These are phyloP conservation scores for Kwoniella botswanensis DNA, from an alignment of 768 basidiomycete species.

Conservation along the genomic window DNA sequence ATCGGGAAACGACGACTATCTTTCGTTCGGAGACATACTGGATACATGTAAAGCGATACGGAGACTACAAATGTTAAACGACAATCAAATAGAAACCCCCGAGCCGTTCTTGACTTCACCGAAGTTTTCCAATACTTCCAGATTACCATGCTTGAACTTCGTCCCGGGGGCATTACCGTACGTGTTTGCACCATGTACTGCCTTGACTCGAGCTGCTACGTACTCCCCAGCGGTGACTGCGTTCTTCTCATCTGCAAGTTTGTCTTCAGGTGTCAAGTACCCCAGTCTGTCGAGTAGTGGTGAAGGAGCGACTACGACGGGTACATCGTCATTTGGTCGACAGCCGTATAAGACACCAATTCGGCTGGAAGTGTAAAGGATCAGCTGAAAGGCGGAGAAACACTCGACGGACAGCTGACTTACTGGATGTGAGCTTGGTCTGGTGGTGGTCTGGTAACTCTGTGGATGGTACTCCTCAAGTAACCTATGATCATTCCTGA, in stretches of 20 bases:
- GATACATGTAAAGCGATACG: not conserved
- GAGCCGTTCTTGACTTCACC: conserved; percentile 20
- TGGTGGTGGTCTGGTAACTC: conserved; percentile 35
- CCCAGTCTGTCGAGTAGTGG: conserved; percentile 31
- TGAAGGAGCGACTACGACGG: conserved; percentile 33
- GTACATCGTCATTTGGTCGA: conserved; percentile 37
- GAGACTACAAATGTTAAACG: not conserved
- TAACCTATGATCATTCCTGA: conserved; percentile 18
- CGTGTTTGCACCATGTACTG: conserved; percentile 28
- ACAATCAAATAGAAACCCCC: conserved; percentile 10
- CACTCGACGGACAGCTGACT: not conserved
- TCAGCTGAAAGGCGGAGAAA: not conserved
- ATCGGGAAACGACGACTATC: no score
- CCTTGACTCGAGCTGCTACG: conserved; percentile 35
- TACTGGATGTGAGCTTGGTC: conserved; percentile 41
- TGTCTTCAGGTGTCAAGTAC: conserved; percentile 25
- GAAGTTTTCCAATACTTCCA: conserved; percentile 37
- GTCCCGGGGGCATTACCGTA: conserved; percentile 37
- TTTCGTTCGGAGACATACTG: not conserved
- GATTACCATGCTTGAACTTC: conserved; percentile 38
- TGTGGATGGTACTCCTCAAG: conserved; percentile 37
- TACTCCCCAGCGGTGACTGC: conserved; percentile 35
- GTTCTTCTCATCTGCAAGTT: conserved; percentile 3
- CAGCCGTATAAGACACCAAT: conserved; percentile 42
- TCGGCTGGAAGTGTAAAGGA: conserved; percentile 9